These are phyloP conservation scores for Thinopyrum elongatum DNA, from an alignment of 176 grass and related monocot genomes.

Conservation along the genomic window DNA sequence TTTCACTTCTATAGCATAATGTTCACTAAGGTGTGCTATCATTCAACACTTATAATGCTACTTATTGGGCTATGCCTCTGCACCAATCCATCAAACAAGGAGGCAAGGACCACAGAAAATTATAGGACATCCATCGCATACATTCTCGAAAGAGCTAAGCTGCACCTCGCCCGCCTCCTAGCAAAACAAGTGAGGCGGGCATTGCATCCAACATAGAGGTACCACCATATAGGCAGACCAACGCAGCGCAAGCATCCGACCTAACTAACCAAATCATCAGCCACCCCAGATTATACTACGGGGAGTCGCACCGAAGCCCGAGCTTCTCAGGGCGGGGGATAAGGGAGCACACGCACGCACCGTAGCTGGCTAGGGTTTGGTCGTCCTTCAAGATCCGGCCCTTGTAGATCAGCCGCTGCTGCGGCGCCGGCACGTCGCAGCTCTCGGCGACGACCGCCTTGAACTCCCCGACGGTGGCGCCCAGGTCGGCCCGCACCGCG, in stretches of 20 bases:
- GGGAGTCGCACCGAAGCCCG: not conserved
- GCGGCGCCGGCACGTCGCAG: conserved; percentile 61
- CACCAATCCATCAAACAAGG: not conserved
- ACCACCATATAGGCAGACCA: not conserved
- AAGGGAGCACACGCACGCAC: not conserved
- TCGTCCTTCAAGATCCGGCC: conserved; percentile 76
- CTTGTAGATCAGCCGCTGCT: conserved; percentile 80
- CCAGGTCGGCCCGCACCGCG: conserved; percentile 50
- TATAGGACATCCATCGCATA: no score
- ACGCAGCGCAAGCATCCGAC: not conserved
- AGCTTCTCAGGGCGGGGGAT: not conserved
- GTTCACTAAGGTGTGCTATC: not conserved
- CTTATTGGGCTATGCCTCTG: not conserved
- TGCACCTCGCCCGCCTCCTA: not conserved
- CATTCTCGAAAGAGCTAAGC: not conserved
- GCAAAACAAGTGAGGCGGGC: not conserved
- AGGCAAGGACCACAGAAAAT: not conserved
- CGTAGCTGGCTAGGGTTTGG: conserved; percentile 65
- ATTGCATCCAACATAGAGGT: conserved; percentile 19
- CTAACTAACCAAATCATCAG: not conserved
- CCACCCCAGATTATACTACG: not conserved
- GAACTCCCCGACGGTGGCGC: conserved; percentile 42
- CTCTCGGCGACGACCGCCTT: conserved; percentile 51
- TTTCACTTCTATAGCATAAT: not conserved
- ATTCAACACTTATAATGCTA: not conserved